These are phyloP conservation scores for Cochlearia excelsa DNA, from an alignment of 345 rosid species.

Conservation along the genomic window DNA sequence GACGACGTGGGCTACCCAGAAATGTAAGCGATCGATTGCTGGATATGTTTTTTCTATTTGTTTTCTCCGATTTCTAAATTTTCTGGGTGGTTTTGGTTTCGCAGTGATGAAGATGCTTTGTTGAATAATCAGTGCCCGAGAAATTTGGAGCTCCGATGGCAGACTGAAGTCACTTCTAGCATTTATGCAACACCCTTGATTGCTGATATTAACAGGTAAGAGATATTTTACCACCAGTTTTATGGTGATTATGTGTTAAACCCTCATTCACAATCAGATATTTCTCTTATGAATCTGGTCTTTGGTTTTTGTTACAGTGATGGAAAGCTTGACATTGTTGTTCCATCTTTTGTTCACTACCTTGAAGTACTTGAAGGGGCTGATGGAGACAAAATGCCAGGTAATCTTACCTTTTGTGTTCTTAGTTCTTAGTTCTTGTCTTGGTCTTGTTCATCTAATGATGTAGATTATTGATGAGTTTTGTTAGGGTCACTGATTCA, in stretches of 20 bases:
- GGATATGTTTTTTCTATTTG: conserved; percentile 1
- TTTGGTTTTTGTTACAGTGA: conserved; percentile 50
- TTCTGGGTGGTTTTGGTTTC: conserved; percentile 16
- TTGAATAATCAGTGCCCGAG: conserved; percentile 91
- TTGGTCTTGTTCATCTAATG: conserved; percentile 6
- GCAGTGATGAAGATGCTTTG: conserved; percentile 84
- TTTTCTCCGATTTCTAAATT: not conserved
- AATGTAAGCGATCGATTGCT: conserved; percentile 46
- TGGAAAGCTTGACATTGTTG: conserved; percentile 96
- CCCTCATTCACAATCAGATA: not conserved
- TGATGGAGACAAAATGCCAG: conserved; percentile 99
- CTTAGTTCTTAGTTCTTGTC: not conserved
- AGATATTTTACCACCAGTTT: not conserved
- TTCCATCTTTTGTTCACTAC: conserved; percentile 95
- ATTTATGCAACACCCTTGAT: conserved; percentile 88
- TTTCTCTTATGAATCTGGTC: not conserved
- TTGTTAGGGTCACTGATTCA: conserved; percentile 17
- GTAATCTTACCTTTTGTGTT: conserved; percentile 37
- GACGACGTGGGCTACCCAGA: conserved; percentile 75
- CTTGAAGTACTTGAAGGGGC: conserved; percentile 98
- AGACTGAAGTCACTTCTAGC: conserved; percentile 97
- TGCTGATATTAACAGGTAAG: conserved; percentile 90
- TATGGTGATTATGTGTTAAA: not conserved
- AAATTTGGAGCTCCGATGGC: conserved; percentile 96
- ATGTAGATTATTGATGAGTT: not conserved